Evolutionary conservation across 305 asterid genomes (phyloP).

Genomic region (Stenogyne calaminthoides): DNA sequence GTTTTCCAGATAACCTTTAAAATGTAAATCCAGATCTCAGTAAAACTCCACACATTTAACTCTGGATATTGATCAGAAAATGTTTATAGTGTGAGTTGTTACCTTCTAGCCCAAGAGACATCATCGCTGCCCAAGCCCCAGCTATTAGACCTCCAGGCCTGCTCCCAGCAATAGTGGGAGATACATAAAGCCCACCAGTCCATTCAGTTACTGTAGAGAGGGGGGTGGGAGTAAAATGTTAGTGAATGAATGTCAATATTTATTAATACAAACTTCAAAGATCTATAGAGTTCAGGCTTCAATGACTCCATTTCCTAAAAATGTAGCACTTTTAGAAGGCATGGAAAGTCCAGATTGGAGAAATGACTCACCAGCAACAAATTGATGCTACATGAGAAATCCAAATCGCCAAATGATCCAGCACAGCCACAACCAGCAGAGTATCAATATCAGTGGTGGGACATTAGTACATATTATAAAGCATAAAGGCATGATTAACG

Average conservation of each 20-base stretch:
- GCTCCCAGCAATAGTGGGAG: constrained; percentile 98
- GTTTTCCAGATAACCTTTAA: constrained; percentile 84
- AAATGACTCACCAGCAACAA: constrained; percentile 88
- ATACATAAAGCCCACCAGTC: constrained; percentile 97
- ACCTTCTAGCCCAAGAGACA: constrained; percentile 95
- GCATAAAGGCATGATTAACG: constrained; percentile 10
- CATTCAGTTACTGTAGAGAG: constrained; percentile 97
- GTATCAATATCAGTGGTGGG: constrained; percentile 30
- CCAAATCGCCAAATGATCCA: constrained; percentile 48
- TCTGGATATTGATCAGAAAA: constrained; percentile 22
- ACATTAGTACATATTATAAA: constrained; percentile 25
- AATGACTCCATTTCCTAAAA: not conserved
- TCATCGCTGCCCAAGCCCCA: constrained; percentile 99
- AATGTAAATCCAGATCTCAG: constrained; percentile 22
- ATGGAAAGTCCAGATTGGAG: constrained; percentile 17
- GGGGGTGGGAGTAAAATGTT: too few species aligned
- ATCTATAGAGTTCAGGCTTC: not conserved
- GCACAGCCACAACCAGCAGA: constrained; percentile 34
- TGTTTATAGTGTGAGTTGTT: constrained; percentile 8
- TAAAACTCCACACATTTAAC: constrained; percentile 26
- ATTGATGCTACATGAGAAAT: constrained; percentile 74
- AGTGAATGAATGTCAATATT: not conserved
- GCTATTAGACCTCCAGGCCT: constrained; percentile 95
- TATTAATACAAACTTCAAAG: not conserved
- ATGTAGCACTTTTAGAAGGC: constrained; percentile 12